Conservation (phyloP, 2,329 filamentous ascomycete genomes). For the Aspergillus fischeri region DNA sequence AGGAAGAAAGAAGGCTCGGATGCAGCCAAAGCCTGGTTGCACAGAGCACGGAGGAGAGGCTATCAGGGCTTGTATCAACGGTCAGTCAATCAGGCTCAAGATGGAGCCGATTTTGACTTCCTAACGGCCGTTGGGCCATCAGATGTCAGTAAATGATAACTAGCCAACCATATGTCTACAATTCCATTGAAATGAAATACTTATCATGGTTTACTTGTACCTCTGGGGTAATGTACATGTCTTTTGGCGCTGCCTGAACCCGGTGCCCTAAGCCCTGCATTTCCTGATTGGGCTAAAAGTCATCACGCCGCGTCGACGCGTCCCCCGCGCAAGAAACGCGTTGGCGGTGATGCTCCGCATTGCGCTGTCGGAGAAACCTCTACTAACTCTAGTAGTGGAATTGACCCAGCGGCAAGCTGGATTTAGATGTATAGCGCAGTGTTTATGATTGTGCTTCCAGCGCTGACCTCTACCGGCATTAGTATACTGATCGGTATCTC, state of each 20-base stretch:
- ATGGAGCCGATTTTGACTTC: constrained; percentile 41
- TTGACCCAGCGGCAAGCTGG: neutral
- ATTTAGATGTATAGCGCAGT: neutral
- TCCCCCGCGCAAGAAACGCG: constrained; percentile 19
- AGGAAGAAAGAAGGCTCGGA: neutral
- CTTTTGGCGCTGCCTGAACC: constrained; percentile 15
- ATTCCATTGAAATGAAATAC: neutral
- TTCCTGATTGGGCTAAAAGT: constrained; percentile 23
- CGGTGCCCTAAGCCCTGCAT: constrained; percentile 31
- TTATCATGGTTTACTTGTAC: neutral
- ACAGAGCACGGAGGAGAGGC: constrained; percentile 29
- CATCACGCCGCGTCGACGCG: constrained; percentile 20
- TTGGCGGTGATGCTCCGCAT: constrained; percentile 13
- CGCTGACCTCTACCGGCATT: neutral
- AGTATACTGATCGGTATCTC: neutral
- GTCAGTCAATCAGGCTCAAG: constrained; percentile 41
- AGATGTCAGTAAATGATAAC: neutral
- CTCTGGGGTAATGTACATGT: too few relatives aligned
- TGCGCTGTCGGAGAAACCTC: constrained; percentile 5
- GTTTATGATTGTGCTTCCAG: neutral
- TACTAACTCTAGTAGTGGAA: constrained; percentile 1
- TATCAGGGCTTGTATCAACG: constrained; percentile 41
- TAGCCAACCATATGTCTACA: neutral
- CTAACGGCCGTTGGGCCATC: constrained; percentile 23
- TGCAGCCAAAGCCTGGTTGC: constrained; percentile 9